Evolutionary conservation across 306 rosid genomes (phyloP), one percentile per base, ranked within the genome.

Genomic region (Oxytropis ochrocephala): DNA sequence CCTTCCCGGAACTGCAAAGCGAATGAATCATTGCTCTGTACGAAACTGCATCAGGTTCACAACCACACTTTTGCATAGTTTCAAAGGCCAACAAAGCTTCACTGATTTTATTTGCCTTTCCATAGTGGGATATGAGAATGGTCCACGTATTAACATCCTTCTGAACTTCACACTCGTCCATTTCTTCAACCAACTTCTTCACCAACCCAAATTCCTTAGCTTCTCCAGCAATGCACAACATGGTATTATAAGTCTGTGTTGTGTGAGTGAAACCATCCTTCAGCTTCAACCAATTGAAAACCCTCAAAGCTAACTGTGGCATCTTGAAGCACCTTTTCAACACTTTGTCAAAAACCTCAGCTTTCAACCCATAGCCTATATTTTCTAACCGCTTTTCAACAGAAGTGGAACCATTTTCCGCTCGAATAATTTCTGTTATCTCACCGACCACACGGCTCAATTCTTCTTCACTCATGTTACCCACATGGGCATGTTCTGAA

Each of bases 131-230:
- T 48, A 93, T 66, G 47, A 93, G 90, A 74, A 93, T 82, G 61
- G 96, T 88, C 97, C 97, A 93, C 14, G 97, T 88, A 66, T 60
- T 88, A 55, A 88, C 64, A 80, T 90, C 87, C 75, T 83, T 88
- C 49, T 72, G 38, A 64, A 88, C 52, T 11, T 46, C 83, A 69
- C 14, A 33, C 42, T 52, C 75, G 67, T 79, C 88, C 94, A 90
- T 93, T 80, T 90, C 96, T 73, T 77, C 86, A 72, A 82, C 79
- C 71, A 93, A 73, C 80, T 75, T 88, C 75, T 87, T 88, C 65
- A 87, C 72, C 78, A 90, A 54, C 70, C 69, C 78, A 50, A 84
- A 84, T 53, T 90, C 96, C 78, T 72, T 85, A 11, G 85, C 89
- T 70, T 88, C 97, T 72, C 98, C 92, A 18, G 95, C 96, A 73